phyloP scores from a whole-genome alignment of 768 basidiomycete genomes.

The Lactarius deliciosus region DNA sequence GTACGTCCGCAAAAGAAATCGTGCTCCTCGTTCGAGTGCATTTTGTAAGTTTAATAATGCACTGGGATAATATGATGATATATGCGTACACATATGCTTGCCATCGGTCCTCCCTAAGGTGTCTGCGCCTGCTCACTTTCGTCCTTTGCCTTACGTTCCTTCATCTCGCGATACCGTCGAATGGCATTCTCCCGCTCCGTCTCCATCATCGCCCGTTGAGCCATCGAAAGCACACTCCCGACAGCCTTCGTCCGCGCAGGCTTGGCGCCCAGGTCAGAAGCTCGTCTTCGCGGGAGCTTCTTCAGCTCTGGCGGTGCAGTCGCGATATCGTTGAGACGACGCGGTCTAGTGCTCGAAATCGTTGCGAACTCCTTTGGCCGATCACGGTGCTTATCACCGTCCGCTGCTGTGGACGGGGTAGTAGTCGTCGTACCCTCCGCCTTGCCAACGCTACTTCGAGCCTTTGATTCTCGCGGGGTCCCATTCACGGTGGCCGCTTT shows the following conservation, averaged over 20 bases:
- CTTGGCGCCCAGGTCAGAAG: constrained; percentile 25
- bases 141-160: constrained; percentile 44
- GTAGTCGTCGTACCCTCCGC: neutral
- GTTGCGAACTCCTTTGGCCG: constrained; percentile 48
- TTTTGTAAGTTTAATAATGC: constrained; percentile 10
- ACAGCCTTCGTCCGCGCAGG: constrained; percentile 19
- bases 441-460: neutral
- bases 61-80: constrained; percentile 4
- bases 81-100: neutral
- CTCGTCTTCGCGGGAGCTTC: constrained; percentile 50
- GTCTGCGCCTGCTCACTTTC: constrained; percentile 10
- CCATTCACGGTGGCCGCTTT: constrained; percentile 37
- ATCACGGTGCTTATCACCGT: constrained; percentile 19
- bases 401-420: neutral
- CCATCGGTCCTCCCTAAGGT: neutral
- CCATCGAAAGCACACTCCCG: constrained; percentile 60
- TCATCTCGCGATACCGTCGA: constrained; percentile 65
- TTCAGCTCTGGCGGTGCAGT: constrained; percentile 65
- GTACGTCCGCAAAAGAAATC: neutral
- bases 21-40: neutral
- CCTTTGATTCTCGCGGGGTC: constrained; percentile 24
- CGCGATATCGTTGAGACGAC: constrained; percentile 69
- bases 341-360: constrained; percentile 54
- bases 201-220: constrained; percentile 76
- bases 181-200: constrained; percentile 70